phyloP scores from a whole-genome alignment of 2,329 filamentous ascomycete genomes.

The Curvularia sp. region DNA sequence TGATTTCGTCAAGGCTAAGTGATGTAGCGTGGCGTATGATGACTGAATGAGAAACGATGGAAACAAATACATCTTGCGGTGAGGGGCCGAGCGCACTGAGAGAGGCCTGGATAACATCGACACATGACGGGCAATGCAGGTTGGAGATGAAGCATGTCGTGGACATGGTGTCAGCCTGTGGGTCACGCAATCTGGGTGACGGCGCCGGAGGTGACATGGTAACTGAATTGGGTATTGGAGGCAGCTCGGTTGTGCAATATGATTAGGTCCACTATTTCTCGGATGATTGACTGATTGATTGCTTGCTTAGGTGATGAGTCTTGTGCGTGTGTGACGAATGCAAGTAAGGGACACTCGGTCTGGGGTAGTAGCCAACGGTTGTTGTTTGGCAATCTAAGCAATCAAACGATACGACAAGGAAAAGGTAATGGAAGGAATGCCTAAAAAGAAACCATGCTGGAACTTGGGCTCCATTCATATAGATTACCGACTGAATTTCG shows the following conservation, averaged over 20 bases:
- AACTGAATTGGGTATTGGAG: neutral
- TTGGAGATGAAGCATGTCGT: slow-evolving; percentile 74
- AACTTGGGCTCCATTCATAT: slow-evolving; percentile 5
- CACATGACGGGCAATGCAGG: slow-evolving; percentile 79
- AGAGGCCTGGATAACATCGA: slow-evolving; percentile 68
- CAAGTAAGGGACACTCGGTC: slow-evolving; percentile 16
- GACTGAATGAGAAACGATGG: slow-evolving; percentile 74
- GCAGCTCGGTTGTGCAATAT: slow-evolving; percentile 28
- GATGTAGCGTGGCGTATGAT: slow-evolving; percentile 63
- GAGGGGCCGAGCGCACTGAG: slow-evolving; percentile 59
- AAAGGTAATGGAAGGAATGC: slow-evolving; percentile 13
- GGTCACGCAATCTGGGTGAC: slow-evolving; percentile 21
- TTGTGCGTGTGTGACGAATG: slow-evolving; percentile 22
- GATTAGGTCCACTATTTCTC: slow-evolving; percentile 12
- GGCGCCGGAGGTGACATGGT: slow-evolving; percentile 28
- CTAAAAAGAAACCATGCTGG: slow-evolving; percentile 2
- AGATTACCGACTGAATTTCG: neutral
- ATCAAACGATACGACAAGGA: slow-evolving; percentile 29
- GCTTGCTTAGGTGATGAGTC: slow-evolving; percentile 8
- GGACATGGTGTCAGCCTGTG: slow-evolving; percentile 29
- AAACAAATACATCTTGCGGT: slow-evolving; percentile 69
- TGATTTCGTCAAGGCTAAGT: slow-evolving; percentile 52
- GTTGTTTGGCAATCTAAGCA: slow-evolving; percentile 31
- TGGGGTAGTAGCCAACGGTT: slow-evolving; percentile 29
- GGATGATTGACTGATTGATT: neutral